A percentile compares a stretch with the other conserved stretches of the same genome.
These are phyloP conservation scores for Purshia tridentata DNA, from an alignment of 306 rosid species.

Conservation along the genomic window DNA sequence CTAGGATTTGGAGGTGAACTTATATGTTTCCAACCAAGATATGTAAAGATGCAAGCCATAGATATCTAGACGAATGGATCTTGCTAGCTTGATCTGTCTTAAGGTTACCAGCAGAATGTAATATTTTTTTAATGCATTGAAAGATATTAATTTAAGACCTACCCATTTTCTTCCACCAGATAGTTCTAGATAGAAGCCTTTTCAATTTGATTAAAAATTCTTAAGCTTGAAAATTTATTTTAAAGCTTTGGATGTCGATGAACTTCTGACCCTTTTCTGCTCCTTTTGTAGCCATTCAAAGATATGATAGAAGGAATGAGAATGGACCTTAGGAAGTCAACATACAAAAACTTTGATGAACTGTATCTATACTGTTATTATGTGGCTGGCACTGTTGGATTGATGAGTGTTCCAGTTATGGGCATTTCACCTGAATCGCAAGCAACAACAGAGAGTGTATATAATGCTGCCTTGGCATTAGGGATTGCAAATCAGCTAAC, in stretches of 20 bases:
- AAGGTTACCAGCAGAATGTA: neutral
- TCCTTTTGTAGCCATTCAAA: constrained; percentile 66
- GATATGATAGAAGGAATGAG: constrained; percentile 99
- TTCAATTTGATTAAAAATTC: neutral
- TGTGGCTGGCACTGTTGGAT: constrained; percentile 96
- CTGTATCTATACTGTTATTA: constrained; percentile 91
- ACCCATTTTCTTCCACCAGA: constrained; percentile 3
- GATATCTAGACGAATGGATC: neutral
- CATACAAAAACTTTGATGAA: constrained; percentile 80
- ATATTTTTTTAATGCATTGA: neutral
- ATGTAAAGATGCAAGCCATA: neutral
- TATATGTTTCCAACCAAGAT: neutral
- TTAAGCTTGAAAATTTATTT: neutral
- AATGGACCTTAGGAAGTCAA: constrained; percentile 73
- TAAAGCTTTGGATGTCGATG: neutral
- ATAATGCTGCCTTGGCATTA: constrained; percentile 86
- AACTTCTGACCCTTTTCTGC: neutral
- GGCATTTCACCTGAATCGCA: constrained; percentile 73
- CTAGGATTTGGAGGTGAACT: neutral
- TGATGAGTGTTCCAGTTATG: constrained; percentile 97
- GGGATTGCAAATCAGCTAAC: constrained; percentile 98
- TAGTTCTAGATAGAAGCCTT: neutral
- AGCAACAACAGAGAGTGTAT: constrained; percentile 72
- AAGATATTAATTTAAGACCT: neutral
- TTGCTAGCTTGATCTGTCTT: neutral